Evolutionary conservation across 768 basidiomycete genomes (phyloP).

Genomic region (Coprinopsis cinerea): DNA sequence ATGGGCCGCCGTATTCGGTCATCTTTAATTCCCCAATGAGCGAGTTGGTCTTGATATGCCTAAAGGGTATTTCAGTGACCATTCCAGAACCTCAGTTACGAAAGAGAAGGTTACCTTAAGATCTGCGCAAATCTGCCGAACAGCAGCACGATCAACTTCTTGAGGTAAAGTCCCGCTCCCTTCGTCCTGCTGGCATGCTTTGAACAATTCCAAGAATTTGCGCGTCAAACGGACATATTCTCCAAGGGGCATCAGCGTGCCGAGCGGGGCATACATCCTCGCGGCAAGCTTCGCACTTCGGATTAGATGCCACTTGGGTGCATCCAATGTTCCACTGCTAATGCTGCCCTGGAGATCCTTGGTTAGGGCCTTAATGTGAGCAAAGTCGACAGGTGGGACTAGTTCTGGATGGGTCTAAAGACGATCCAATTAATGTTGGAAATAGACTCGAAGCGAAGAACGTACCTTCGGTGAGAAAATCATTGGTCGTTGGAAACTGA

Average conservation of each 20-base stretch:
- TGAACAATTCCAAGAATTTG: slow-evolving; percentile 74
- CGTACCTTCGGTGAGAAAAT: slow-evolving; percentile 57
- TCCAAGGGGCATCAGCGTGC: slow-evolving; percentile 78
- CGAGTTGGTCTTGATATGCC: slow-evolving; percentile 72
- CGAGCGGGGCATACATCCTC: slow-evolving; percentile 81
- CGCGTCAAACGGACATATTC: slow-evolving; percentile 76
- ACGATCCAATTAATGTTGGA: not conserved
- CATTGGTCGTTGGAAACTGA: slow-evolving; percentile 73
- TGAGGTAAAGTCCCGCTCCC: slow-evolving; percentile 13
- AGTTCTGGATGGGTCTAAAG: slow-evolving; percentile 65
- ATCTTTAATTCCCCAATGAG: slow-evolving; percentile 70
- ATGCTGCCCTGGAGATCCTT: slow-evolving; percentile 61
- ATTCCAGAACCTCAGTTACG: no score
- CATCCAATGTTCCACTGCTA: slow-evolving; percentile 71
- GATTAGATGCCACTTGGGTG: slow-evolving; percentile 79
- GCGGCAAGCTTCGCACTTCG: slow-evolving; percentile 73
- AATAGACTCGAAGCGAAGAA: not conserved
- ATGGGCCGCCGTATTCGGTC: slow-evolving; percentile 74
- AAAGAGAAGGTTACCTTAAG: slow-evolving; percentile 44
- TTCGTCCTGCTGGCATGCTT: slow-evolving; percentile 29
- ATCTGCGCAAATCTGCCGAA: slow-evolving; percentile 38
- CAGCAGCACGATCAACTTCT: slow-evolving; percentile 19
- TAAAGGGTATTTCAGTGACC: no score
- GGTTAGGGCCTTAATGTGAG: slow-evolving; percentile 54
- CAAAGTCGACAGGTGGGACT: slow-evolving; percentile 58